Evolutionary conservation across 1,139 yeast species (phyloP), one percentile per base, ranked within the genome.

Genomic region (Suhomyces bribrorum): DNA sequence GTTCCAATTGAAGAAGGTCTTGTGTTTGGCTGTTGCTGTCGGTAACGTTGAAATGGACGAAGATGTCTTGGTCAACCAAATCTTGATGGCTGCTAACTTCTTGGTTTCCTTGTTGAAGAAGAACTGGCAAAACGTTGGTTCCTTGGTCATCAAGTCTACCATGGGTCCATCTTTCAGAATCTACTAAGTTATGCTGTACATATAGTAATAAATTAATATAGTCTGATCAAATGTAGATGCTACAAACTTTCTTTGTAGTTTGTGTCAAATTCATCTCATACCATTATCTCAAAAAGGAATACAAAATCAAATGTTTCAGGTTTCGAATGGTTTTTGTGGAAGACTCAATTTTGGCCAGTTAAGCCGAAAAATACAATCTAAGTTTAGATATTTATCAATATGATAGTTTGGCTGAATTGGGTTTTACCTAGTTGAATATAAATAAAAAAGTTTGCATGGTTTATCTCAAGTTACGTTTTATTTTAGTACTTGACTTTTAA

Each of bases 121-220:
- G 94, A 90, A 92, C 96, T 92, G 98, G 98, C 98, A 94, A 84
- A 94, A 94, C 79, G 97, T 94, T 71, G 97, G 98, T 66, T 92
- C 98, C 67, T 81, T 94, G 77, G 97, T 90, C 72, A 86, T 94
- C 80, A 94, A 94, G 83, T 88, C 97, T 54, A 82, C 97, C 76
- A 94, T 94, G 99, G 98, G 99, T 78, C 97, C 97, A 74, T 86
- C 97, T 70, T 88, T 85, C 95, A 90, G 98, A 86, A 83, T 92
- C 74, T 92, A 92, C 92, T 92, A 90, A 77, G 67, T 59, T 43
- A 46, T 53, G 40, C 38, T 34, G 32, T 30, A 13, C 36, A 31
- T 34, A 34, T 41, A 32, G 25, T 26, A 33, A 32, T 38, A 25
- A 34, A 34, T 37, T 30, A 24, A 20, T 20, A 20, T 20, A 20